Percentiles rank a stretch among this genome's conserved stretches.
These are phyloP conservation scores for Auricularia sp. DNA, from an alignment of 768 basidiomycete species.

Conservation along the genomic window DNA sequence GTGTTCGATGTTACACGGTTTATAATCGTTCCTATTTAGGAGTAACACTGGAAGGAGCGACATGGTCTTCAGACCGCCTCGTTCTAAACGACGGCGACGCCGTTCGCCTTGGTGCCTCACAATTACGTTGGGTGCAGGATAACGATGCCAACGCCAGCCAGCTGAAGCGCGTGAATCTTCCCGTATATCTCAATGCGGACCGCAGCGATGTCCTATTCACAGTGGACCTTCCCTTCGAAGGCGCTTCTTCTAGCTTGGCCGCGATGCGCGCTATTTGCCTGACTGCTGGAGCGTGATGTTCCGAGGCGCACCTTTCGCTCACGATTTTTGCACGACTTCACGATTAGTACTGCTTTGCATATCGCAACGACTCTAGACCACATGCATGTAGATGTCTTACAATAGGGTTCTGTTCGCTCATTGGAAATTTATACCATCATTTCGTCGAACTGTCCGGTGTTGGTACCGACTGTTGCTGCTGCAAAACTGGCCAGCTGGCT, in stretches of 20 bases:
- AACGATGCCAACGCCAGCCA: conserved; percentile 31
- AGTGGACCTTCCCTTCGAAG: conserved; percentile 72
- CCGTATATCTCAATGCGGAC: conserved; percentile 87
- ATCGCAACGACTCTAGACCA: not conserved
- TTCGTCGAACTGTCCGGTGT: not conserved
- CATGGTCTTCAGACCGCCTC: conserved; percentile 59
- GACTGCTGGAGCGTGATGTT: conserved; percentile 48
- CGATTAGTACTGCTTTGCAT: not conserved
- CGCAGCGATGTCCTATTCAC: conserved; percentile 87
- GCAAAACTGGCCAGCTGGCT: not conserved
- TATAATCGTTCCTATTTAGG: conserved; percentile 36
- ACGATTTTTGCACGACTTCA: not conserved
- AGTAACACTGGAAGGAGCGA: conserved; percentile 77
- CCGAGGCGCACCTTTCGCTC: conserved; percentile 23
- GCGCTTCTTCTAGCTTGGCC: conserved; percentile 54
- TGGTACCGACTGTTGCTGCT: not conserved
- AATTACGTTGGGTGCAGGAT: conserved; percentile 76
- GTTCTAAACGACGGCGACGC: conserved; percentile 78
- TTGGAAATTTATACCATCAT: not conserved
- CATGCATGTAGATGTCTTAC: not conserved
- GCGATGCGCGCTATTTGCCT: conserved; percentile 86
- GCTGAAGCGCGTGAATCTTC: conserved; percentile 58
- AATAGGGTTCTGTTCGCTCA: not conserved
- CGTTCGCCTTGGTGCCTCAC: conserved; percentile 70
- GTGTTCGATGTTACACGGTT: not conserved